Evolutionary conservation across 2,329 filamentous ascomycete genomes (phyloP).

Genomic region (Pyrenochaeta sp.): DNA sequence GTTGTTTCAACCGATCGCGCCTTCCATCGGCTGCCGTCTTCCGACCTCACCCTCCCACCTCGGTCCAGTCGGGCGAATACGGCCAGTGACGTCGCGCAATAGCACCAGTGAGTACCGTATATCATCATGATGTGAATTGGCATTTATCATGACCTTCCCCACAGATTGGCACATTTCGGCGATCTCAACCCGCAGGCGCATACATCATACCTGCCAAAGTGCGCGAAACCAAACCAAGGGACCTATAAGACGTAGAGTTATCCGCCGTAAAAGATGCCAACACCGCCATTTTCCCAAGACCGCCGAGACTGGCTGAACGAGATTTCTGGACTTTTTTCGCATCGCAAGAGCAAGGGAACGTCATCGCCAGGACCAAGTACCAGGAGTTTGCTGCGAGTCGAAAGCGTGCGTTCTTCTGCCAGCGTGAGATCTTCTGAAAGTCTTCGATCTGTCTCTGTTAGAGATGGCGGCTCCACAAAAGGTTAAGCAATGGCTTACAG

Average conservation of each 20-base stretch:
- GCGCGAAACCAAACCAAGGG: too few species aligned
- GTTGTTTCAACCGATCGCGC: neutral
- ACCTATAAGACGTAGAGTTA: neutral
- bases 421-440: conserved; percentile 11
- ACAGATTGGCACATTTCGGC: conserved; percentile 16
- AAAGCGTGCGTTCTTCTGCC: conserved; percentile 2
- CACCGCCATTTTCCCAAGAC: conserved; percentile 46
- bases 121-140: conserved; percentile 68
- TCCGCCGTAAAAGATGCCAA: conserved; percentile 38
- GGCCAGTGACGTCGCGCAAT: conserved; percentile 70
- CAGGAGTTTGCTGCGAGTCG: conserved; percentile 9
- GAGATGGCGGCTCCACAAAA: conserved; percentile 38
- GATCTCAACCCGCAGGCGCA: conserved; percentile 12
- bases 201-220: neutral
- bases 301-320: conserved; percentile 47
- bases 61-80: conserved; percentile 48
- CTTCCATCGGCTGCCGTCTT: conserved; percentile 12
- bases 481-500: conserved; percentile 53
- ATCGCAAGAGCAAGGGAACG: conserved; percentile 22
- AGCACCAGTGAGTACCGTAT: conserved; percentile 73
- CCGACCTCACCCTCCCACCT: conserved; percentile 22
- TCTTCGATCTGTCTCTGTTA: conserved; percentile 12
- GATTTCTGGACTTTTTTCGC: conserved; percentile 36
- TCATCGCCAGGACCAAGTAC: conserved; percentile 16
- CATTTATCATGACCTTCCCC: conserved; percentile 27